Evolutionary conservation across 1,284 basidiomycete genomes (phyloP), one percentile per base, ranked within the genome.

Genomic region (Xanthoconium separans): DNA sequence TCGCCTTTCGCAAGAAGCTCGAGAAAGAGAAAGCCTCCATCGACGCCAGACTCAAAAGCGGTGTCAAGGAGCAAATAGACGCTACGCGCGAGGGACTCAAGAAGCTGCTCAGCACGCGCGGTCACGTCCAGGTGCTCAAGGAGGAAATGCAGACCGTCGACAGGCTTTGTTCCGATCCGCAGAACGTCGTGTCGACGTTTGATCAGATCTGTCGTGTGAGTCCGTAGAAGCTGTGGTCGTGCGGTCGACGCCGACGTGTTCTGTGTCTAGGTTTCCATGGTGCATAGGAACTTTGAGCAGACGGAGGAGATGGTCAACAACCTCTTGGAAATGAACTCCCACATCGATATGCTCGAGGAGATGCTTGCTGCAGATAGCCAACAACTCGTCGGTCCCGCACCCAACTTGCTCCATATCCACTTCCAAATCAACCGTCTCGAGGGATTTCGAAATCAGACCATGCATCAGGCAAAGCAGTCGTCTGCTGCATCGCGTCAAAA

Each of bases 1-100:
- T 84, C 4, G 85, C 91, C 1, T 93, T 94, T 65, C 85, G 93
- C 57, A 96, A 95, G 78, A 97, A 97, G 70, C 81, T 98, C 29
- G 88, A 95, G 73, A 97, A 96, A 73, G 96, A 99, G 75, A 96
- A 97, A 73, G 86, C 93, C 0, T 91, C 93, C n/a, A 91, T 99
- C 58, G 93, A 97, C 65, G 87, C 91, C 6, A 84, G 96, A 65
- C 84, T 99, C 44, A 92, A 95, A 65, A 89, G 83, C 57, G 95
- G 95, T 15, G 94, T 97, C 55, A 95, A 93, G 69, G 93, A 96
- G 58, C 96, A 98, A 71, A 80, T 99, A 9, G 90, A 95, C 65
- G 85, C 93, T 0, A 98, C 95, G 10, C 78, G 94, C 44, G 91
- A 95, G 56, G 96, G 94, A 1, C 79, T 99, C 53, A 77, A 89